These are phyloP conservation scores for Penicillium vulpinum DNA, from an alignment of 2,329 filamentous ascomycete species.

Conservation along the genomic window DNA sequence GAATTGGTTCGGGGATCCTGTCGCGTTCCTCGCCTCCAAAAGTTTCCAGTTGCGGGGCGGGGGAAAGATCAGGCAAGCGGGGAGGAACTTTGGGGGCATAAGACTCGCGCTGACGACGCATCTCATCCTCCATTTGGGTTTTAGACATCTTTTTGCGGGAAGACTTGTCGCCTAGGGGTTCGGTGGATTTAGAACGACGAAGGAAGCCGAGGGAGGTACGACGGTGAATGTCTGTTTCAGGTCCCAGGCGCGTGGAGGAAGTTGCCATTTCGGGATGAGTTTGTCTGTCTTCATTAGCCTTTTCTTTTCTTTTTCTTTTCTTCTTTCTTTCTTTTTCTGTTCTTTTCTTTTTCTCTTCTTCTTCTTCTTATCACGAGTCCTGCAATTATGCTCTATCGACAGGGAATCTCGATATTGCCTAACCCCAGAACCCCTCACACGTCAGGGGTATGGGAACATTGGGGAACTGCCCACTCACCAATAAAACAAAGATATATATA, in stretches of 20 bases:
- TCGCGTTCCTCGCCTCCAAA: slow-evolving; percentile 65
- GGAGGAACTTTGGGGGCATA: slow-evolving; percentile 60
- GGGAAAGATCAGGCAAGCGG: slow-evolving; percentile 51
- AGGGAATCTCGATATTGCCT: not conserved
- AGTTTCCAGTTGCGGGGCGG: slow-evolving; percentile 52
- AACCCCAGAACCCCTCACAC: not conserved
- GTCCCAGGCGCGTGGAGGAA: slow-evolving; percentile 10
- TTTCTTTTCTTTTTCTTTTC: not conserved
- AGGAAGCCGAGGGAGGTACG: slow-evolving; percentile 60
- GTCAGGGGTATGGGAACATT: slow-evolving; percentile 3
- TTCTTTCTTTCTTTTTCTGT: not conserved
- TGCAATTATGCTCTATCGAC: not conserved
- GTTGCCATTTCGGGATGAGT: slow-evolving; percentile 32
- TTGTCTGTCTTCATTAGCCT: slow-evolving; percentile 13
- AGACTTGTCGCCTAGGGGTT: slow-evolving; percentile 56
- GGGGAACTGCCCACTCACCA: not conserved
- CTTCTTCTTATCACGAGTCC: not conserved
- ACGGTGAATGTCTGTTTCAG: slow-evolving; percentile 32
- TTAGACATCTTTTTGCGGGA: slow-evolving; percentile 42
- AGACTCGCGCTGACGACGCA: slow-evolving; percentile 58
- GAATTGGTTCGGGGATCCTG: slow-evolving; percentile 59
- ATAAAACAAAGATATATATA: slow-evolving; percentile 1
- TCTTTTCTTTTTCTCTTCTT: not conserved
- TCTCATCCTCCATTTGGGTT: slow-evolving; percentile 51
- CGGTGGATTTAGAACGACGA: slow-evolving; percentile 67